phyloP scores from a whole-genome alignment of 129 eudicot species.

The Tagetes patula region DNA sequence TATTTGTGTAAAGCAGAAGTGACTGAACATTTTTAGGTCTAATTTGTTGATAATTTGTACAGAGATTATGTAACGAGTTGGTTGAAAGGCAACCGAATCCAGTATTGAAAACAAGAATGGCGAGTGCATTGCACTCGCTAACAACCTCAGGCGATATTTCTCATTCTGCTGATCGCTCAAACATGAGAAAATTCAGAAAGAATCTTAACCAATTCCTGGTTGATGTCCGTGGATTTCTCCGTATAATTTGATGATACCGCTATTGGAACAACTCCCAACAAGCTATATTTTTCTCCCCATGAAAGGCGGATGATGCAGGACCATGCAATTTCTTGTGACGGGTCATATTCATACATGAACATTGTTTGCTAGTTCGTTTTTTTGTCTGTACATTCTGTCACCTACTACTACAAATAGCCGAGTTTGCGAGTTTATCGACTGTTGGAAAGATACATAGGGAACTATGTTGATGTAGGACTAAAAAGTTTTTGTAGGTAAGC shows the following conservation, averaged over 20 bases:
- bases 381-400: constrained; percentile 13
- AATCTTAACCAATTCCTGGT: constrained; percentile 69
- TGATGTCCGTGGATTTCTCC: constrained; percentile 94
- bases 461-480: background rate
- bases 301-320: constrained; percentile 12
- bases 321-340: background rate
- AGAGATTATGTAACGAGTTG: constrained; percentile 74
- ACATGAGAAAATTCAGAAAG: constrained; percentile 85
- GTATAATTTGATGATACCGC: constrained; percentile 47
- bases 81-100: constrained; percentile 74
- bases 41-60: constrained; percentile 25
- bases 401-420: background rate
- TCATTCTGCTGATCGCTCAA: constrained; percentile 65
- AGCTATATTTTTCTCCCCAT: background rate
- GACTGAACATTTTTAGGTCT: background rate
- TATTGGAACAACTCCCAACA: constrained; percentile 11
- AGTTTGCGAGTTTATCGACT: background rate
- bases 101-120: constrained; percentile 60
- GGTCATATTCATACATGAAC: constrained; percentile 8
- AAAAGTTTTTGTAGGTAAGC: background rate
- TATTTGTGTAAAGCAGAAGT: background rate
- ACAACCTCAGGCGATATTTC: constrained; percentile 68
- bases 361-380: background rate
- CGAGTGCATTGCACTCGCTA: constrained; percentile 69
- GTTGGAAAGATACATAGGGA: background rate